Evolutionary conservation across 2,329 filamentous ascomycete species (phyloP).

Genomic region (Esteya vermicola): DNA sequence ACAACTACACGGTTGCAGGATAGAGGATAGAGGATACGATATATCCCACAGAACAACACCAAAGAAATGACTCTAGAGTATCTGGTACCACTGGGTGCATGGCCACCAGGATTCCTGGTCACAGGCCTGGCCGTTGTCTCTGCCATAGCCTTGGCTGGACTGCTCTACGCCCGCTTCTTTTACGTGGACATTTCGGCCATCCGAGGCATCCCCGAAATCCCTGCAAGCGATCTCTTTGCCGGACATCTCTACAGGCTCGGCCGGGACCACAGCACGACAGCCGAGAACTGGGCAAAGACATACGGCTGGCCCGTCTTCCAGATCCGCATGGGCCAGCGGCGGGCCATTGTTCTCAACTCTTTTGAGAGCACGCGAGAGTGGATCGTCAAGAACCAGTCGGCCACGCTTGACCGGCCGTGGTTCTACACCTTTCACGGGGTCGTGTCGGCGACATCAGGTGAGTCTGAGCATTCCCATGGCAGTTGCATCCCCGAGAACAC

Average conservation of each 20-base stretch:
- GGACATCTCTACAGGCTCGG: constrained; percentile 3
- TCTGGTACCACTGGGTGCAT: no score
- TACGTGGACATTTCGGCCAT: constrained; percentile 2
- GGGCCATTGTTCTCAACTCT: constrained; percentile 1
- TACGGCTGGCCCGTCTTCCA: constrained; percentile 4
- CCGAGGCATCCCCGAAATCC: constrained; percentile 1
- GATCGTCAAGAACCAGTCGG: constrained; percentile 2
- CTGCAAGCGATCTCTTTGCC: not conserved
- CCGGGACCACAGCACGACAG: constrained; percentile 1
- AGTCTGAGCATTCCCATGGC: not conserved
- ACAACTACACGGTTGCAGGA: no score
- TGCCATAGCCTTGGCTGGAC: not conserved
- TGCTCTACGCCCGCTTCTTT: not conserved
- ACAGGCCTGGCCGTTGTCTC: not conserved
- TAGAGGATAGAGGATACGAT: no score
- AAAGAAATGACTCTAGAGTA: no score
- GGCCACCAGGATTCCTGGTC: not conserved
- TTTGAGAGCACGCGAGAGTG: constrained; percentile 1
- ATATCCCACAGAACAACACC: no score
- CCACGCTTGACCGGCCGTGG: constrained; percentile 1
- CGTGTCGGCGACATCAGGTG: not conserved
- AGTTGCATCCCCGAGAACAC: no score
- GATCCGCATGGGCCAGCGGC: constrained; percentile 1
- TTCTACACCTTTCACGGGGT: constrained; percentile 5
- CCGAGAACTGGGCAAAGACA: not conserved